A percentile compares a stretch with the other conserved stretches of the same genome.
These are phyloP conservation scores for Powellomyces hirtus DNA, from an alignment of 192 early-diverging fungal genomes.

Conservation along the genomic window DNA sequence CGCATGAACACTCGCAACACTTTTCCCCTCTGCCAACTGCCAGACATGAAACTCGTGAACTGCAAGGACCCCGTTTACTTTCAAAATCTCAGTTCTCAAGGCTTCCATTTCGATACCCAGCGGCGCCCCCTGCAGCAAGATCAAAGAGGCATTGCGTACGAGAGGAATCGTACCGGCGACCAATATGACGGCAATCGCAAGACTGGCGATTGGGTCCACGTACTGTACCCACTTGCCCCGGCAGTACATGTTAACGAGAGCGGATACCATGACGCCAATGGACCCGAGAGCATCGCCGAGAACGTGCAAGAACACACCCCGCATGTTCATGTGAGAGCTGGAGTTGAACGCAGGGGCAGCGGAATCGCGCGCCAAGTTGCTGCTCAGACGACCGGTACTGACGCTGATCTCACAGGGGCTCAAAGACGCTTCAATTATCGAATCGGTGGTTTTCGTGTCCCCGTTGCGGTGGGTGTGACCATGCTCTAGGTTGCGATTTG, in stretches of 20 bases:
- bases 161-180: constrained; percentile 60
- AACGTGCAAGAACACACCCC: constrained; percentile 83
- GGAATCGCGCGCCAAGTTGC: too few species aligned
- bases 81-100: constrained; percentile 63
- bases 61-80: constrained; percentile 86
- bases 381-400: too few species aligned
- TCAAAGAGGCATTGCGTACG: constrained; percentile 66
- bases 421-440: too few species aligned
- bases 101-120: constrained; percentile 79
- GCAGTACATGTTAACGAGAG: constrained; percentile 70
- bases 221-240: constrained; percentile 72
- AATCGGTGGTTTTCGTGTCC: too few species aligned
- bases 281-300: constrained; percentile 87
- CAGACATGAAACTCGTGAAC: constrained; percentile 47
- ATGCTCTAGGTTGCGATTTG: too few species aligned
- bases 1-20: too few species aligned
- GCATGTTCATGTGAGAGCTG: constrained; percentile 64
- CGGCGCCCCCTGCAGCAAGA: constrained; percentile 73
- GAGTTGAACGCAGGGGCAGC: too few species aligned
- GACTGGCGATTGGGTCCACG: constrained; percentile 79
- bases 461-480: too few species aligned
- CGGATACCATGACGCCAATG: constrained; percentile 80
- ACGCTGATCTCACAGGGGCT: too few species aligned
- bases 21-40: too few species aligned
- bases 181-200: constrained; percentile 64